Base-by-base conservation (phyloP, 2,329 filamentous ascomycete species). In the Cladosporium austrohemisphaericum region DNA sequence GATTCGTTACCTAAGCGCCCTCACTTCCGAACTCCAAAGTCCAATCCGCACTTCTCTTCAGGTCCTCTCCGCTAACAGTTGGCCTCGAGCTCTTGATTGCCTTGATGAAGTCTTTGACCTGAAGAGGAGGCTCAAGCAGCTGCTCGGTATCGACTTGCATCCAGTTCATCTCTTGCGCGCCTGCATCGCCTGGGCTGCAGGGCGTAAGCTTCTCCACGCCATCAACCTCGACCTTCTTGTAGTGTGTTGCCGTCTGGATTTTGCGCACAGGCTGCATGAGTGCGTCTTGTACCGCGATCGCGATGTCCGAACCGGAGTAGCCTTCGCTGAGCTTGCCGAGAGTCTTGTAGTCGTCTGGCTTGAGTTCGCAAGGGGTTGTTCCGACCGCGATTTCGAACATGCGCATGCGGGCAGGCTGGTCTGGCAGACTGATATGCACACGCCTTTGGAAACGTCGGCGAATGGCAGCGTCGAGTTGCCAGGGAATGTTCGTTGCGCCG, bases 371-470 rank as follows among this genome's bases (percentile, higher is more conserved):
- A 11, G 93, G 90, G 9, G 94, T 98, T 52, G 84, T 84, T 54
- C 93, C 93, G n/a, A 98, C 84, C 13, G 89, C 86, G 48, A 98
- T 78, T 75, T 94, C 92, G 71, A 97, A 96, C 91, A 96, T 95
- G 62, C 79, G 90, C 65, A 91, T 91, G 54, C 93, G 81, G 19
- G 92, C 93, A 13, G 88, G 85, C 33, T 84, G 63, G 66, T 98
- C 93, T 5, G 93, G 93, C 36, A 98, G 74, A 57, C 86, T 89
- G 68, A 98, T 98, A 70, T 98, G 93, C 22, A 98, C 91, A 72
- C 93, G 80, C 60, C 93, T 80, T 70, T 98, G 94, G 76, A 98
- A 98, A 64, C 93, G 88, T 69, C 93, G 82, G 59, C 93, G 85
- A 61, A 98, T 98, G 60, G 93, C 93, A 9, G 89, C 87, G 68